Conservation (phyloP, 2,329 filamentous ascomycete species). For the Aspergillaceae sp. region DNA sequence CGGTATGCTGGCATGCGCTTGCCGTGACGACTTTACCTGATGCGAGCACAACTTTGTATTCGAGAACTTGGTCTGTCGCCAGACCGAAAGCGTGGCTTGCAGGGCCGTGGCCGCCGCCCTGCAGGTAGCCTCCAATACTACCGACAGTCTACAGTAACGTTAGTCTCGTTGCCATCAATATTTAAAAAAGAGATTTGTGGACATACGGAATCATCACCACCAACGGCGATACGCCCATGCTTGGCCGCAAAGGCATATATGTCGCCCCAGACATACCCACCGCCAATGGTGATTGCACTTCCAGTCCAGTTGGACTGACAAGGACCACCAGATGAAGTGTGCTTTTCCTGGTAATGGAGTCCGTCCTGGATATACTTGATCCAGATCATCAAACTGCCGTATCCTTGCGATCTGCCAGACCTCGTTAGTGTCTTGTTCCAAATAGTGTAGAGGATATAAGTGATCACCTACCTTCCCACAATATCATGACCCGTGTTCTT, state of each 20-base stretch:
- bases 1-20: constrained; percentile 40
- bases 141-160: constrained; percentile 40
- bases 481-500: constrained; percentile 35
- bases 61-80: constrained; percentile 51
- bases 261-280: constrained; percentile 7
- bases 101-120: constrained; percentile 53
- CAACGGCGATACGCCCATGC: neutral
- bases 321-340: neutral
- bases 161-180: neutral
- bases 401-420: neutral
- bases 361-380: neutral
- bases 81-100: constrained; percentile 50
- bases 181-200: neutral
- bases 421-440: neutral
- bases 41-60: constrained; percentile 48
- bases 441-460: neutral
- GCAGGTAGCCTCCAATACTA: constrained; percentile 51
- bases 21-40: constrained; percentile 43
- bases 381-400: neutral
- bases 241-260: neutral
- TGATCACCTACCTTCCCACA: neutral
- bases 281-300: neutral
- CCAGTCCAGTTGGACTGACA: neutral
- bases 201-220: neutral
- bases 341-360: neutral